Evolutionary conservation across 2,329 filamentous ascomycete genomes (phyloP).

Genomic region (Ambrosiella cleistominuta): DNA sequence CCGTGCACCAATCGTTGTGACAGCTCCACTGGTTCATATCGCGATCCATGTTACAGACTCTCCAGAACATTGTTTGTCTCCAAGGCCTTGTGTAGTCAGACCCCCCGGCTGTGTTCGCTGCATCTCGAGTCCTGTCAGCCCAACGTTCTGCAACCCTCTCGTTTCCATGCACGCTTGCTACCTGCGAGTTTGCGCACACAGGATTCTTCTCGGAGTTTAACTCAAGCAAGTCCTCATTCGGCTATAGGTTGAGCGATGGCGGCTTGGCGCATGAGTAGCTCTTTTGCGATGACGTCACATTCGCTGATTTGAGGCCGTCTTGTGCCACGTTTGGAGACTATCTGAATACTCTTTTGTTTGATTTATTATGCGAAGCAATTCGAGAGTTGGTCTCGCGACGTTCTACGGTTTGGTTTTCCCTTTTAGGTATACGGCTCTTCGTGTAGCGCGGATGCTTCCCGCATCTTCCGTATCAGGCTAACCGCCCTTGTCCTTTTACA

Average conservation of each 20-base stretch:
- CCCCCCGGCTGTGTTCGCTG: not conserved
- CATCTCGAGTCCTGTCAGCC: slow-evolving; percentile 1
- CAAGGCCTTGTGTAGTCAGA: not conserved
- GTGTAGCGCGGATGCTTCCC: no score
- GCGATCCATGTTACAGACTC: not conserved
- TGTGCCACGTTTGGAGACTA: not conserved
- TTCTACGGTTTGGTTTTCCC: no score
- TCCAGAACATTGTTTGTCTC: not conserved
- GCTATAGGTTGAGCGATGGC: not conserved
- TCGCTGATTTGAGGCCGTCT: not conserved
- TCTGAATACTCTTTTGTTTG: not conserved
- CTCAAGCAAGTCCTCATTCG: no score
- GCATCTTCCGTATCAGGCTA: no score
- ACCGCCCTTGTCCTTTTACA: not conserved
- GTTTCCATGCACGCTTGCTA: not conserved
- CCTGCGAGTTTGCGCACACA: not conserved
- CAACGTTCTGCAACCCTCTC: not conserved
- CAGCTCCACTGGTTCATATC: not conserved
- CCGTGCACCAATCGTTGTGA: not conserved
- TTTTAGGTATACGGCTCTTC: no score
- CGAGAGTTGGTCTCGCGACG: no score
- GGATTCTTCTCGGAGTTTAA: no score
- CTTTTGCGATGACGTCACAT: not conserved
- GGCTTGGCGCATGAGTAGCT: not conserved
- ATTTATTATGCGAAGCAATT: no score